These are phyloP conservation scores for Sideroxylon spinosum DNA, from an alignment of 179 eudicot genomes.

Conservation along the genomic window DNA sequence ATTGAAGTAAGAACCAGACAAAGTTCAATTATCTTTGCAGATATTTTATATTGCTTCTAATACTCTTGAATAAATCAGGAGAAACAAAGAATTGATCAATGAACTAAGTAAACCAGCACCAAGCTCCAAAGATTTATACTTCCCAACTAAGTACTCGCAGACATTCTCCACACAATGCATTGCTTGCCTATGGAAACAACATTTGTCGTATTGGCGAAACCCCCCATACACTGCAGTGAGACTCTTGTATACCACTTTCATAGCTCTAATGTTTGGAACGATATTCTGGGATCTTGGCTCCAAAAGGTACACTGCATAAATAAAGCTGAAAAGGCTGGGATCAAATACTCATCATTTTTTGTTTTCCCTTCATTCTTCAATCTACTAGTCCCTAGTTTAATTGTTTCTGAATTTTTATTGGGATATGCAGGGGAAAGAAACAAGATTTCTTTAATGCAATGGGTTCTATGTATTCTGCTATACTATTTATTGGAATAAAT, in stretches of 20 bases:
- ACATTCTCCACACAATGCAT: conserved; percentile 31
- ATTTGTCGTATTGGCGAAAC: conserved; percentile 37
- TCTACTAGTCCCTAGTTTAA: not conserved
- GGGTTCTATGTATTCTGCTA: conserved; percentile 83
- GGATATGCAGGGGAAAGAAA: conserved; percentile 32
- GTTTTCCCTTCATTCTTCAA: not conserved
- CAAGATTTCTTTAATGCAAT: conserved; percentile 69
- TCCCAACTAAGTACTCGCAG: conserved; percentile 28
- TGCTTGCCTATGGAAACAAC: conserved; percentile 46
- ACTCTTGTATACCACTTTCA: conserved; percentile 27
- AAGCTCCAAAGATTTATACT: conserved; percentile 30
- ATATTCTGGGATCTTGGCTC: conserved; percentile 45
- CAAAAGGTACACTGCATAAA: conserved; percentile 19
- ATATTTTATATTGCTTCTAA: not conserved
- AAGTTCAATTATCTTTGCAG: too few species aligned
- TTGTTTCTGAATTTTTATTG: not conserved
- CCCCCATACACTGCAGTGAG: conserved; percentile 39
- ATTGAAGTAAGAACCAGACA: too few species aligned
- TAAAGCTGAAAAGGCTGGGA: not conserved
- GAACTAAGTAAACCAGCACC: conserved; percentile 29
- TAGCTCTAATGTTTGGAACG: conserved; percentile 36
- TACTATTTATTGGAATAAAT: conserved; percentile 64
- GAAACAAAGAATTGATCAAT: conserved; percentile 32
- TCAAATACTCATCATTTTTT: not conserved
- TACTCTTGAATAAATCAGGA: conserved; percentile 21